A percentile compares a stretch with the other conserved stretches of the same genome.
Conservation (phyloP, 2,329 filamentous ascomycete genomes). For the Aspergillus quadrilineatus region DNA sequence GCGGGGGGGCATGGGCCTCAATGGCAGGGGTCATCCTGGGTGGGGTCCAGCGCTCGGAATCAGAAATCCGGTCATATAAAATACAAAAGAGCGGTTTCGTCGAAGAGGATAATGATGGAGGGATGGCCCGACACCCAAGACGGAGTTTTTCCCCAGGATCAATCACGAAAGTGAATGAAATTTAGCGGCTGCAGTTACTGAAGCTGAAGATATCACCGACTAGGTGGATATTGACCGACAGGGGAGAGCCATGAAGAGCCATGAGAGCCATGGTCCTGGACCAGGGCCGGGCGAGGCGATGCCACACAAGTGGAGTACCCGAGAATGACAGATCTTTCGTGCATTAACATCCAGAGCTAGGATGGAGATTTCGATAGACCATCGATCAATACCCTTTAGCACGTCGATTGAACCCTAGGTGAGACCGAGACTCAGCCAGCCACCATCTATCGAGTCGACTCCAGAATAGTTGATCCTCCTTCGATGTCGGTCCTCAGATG, state of each 20-base stretch:
- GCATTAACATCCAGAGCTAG: constrained; percentile 12
- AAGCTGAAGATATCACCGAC: too few species aligned
- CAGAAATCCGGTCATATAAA: not conserved
- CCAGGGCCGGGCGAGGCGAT: not conserved
- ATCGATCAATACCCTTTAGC: too few species aligned
- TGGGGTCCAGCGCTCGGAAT: not conserved
- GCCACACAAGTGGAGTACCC: constrained; percentile 4
- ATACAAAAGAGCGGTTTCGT: too few species aligned
- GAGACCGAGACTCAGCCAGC: constrained; percentile 6
- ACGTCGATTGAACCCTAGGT: not conserved
- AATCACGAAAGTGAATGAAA: too few species aligned
- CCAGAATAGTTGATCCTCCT: not conserved
- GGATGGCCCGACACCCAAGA: too few species aligned
- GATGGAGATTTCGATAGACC: not conserved
- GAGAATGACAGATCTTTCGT: constrained; percentile 19
- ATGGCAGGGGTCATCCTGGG: not conserved
- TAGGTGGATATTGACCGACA: too few species aligned
- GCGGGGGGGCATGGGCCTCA: not conserved
- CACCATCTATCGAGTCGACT: not conserved
- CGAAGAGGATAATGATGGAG: too few species aligned
- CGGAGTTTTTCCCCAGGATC: too few species aligned
- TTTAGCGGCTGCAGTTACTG: too few species aligned
- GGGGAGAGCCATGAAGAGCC: too few species aligned
- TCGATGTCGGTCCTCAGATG: not conserved
- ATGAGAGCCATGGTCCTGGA: not conserved